phyloP scores from a whole-genome alignment of 768 basidiomycete genomes.

The Galerina sulciceps region DNA sequence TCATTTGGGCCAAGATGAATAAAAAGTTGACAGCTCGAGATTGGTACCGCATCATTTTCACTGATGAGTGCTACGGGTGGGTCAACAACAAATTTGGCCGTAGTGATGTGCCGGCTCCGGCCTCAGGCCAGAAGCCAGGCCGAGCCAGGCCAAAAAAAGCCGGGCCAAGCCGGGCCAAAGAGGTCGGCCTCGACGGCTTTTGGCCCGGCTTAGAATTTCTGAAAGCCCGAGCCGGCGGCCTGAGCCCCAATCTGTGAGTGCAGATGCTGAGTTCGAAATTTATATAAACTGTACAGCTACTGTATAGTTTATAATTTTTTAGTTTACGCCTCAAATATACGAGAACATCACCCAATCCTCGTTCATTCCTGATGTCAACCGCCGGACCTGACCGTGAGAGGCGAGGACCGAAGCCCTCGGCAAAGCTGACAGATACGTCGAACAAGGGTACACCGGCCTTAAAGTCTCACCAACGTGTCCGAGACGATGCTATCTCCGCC shows the following conservation, averaged over 20 bases:
- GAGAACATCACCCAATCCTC: too few relatives aligned
- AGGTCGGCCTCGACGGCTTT: slow-evolving; percentile 12
- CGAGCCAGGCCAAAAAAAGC: slow-evolving; percentile 12
- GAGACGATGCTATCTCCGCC: background rate
- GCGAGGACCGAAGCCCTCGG: background rate
- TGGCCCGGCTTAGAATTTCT: slow-evolving; percentile 9
- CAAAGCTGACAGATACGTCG: background rate
- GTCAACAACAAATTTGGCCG: background rate
- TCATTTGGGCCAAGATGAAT: background rate
- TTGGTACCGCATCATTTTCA: background rate
- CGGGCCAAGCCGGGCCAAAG: slow-evolving; percentile 9
- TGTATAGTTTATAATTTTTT: too few relatives aligned
- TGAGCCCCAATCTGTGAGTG: too few relatives aligned
- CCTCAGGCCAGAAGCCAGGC: slow-evolving; percentile 11
- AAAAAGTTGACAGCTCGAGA: background rate
- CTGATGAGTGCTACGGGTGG: background rate
- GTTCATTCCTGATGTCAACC: too few relatives aligned
- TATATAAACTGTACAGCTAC: background rate
- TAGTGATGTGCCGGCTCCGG: slow-evolving; percentile 19
- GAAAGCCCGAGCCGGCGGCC: slow-evolving; percentile 14
- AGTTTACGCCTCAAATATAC: too few relatives aligned
- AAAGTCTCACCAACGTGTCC: background rate
- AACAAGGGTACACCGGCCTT: background rate
- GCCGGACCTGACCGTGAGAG: background rate
- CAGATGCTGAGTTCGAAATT: background rate